Percentiles rank a stretch among this genome's conserved stretches.
These are phyloP conservation scores for Trichoderma arundinaceum DNA, from an alignment of 2,329 filamentous ascomycete genomes.

Conservation along the genomic window DNA sequence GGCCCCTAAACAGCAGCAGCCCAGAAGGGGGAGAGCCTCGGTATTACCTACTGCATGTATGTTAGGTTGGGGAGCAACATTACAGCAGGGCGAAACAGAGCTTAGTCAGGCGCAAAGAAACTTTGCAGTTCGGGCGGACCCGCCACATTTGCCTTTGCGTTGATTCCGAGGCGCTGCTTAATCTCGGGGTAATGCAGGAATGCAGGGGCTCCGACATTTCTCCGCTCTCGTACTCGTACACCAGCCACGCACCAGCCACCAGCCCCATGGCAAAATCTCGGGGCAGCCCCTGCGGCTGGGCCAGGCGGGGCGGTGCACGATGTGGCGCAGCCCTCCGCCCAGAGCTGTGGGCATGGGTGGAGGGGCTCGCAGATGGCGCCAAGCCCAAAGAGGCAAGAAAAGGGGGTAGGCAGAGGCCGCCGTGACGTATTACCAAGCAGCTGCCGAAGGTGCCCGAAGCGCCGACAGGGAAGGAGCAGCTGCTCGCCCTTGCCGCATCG, in stretches of 20 bases:
- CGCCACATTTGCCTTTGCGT: not conserved
- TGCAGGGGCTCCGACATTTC: not conserved
- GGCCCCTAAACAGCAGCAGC: too few species aligned
- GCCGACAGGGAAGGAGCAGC: conserved; percentile 13
- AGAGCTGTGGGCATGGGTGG: not conserved
- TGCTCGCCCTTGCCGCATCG: conserved; percentile 5
- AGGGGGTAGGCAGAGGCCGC: conserved; percentile 20
- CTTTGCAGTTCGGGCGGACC: not conserved
- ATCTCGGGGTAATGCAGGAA: conserved; percentile 20
- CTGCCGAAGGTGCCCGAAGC: conserved; percentile 29
- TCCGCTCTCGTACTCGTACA: conserved; percentile 1
- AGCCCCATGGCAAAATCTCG: not conserved
- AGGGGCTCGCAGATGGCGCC: not conserved
- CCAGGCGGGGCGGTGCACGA: not conserved
- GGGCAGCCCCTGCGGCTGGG: not conserved
- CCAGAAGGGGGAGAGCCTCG: too few species aligned
- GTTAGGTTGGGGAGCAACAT: too few species aligned
- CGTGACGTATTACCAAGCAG: conserved; percentile 30
- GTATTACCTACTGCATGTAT: too few species aligned
- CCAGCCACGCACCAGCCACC: conserved; percentile 19
- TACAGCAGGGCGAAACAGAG: not conserved
- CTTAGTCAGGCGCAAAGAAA: not conserved
- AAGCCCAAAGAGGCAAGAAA: not conserved
- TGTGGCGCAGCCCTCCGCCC: conserved; percentile 8
- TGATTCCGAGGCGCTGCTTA: not conserved